phyloP scores from a whole-genome alignment of 2,329 filamentous ascomycete species.

The Phaeosphaeria sp. region DNA sequence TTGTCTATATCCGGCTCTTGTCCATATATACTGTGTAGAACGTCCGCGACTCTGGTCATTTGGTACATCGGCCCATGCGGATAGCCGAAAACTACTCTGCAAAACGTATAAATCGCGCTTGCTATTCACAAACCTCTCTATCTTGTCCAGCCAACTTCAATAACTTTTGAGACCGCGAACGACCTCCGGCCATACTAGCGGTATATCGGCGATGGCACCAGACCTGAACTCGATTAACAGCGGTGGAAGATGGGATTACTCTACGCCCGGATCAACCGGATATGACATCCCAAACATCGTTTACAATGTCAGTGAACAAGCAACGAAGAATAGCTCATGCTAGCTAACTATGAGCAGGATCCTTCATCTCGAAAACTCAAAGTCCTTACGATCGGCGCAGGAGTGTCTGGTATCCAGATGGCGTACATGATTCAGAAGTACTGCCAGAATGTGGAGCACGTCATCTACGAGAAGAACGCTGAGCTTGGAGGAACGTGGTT shows the following conservation, averaged over 20 bases:
- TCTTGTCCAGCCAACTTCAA: too few relatives aligned
- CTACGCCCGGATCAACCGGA: conserved; percentile 51
- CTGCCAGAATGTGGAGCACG: conserved; percentile 53
- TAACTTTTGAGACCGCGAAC: too few relatives aligned
- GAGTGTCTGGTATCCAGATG: conserved; percentile 56
- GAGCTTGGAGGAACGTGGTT: conserved; percentile 56
- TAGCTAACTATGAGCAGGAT: conserved; percentile 8
- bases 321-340: too few relatives aligned
- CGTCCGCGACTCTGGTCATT: background rate
- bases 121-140: background rate
- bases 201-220: conserved; percentile 47
- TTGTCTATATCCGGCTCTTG: background rate
- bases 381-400: conserved; percentile 58
- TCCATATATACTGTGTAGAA: background rate
- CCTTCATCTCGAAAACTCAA: conserved; percentile 46
- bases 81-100: background rate
- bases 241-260: conserved; percentile 51
- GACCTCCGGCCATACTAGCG: too few relatives aligned
- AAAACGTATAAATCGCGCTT: background rate
- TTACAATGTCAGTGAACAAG: conserved; percentile 35
- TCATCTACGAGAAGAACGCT: conserved; percentile 58
- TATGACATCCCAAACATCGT: conserved; percentile 51
- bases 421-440: conserved; percentile 57
- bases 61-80: background rate
- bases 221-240: conserved; percentile 49